Evolutionary conservation across 768 basidiomycete species (phyloP).

Genomic region (Russula earlei): DNA sequence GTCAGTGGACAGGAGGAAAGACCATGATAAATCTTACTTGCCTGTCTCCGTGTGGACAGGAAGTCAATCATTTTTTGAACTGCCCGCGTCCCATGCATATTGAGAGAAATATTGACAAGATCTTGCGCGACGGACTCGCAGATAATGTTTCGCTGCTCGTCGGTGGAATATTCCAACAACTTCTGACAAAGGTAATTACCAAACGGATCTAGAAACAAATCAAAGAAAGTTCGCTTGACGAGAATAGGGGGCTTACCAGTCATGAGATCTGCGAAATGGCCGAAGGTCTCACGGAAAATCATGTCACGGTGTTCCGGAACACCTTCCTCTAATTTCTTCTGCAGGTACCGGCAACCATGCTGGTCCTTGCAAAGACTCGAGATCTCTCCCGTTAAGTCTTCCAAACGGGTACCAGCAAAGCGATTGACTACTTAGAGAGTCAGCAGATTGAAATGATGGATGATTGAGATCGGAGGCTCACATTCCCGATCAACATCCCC

Average conservation of each 20-base stretch:
- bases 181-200: conserved; percentile 99
- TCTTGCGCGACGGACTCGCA: conserved; percentile 98
- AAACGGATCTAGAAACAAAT: conserved; percentile 66
- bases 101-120: conserved; percentile 93
- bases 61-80: conserved; percentile 99
- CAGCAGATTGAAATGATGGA: not conserved
- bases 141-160: conserved; percentile 93
- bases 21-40: conserved; percentile 35
- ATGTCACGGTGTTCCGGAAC: conserved; percentile 94
- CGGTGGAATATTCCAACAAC: conserved; percentile 90
- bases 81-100: conserved; percentile 99
- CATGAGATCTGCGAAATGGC: conserved; percentile 97
- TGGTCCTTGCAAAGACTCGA: conserved; percentile 95
- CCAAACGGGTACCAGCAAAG: conserved; percentile 90
- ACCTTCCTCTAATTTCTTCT: conserved; percentile 98
- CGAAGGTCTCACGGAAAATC: conserved; percentile 98
- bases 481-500: conserved; percentile 88
- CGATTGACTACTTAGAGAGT: conserved; percentile 63
- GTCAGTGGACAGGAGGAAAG: conserved; percentile 44
- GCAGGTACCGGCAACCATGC: conserved; percentile 95
- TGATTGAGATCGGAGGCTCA: conserved; percentile 27
- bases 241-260: conserved; percentile 48
- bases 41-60: conserved; percentile 89
- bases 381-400: conserved; percentile 94
- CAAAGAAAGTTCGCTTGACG: not conserved